These are phyloP conservation scores for Daldinia concentrica DNA, from an alignment of 495 filamentous ascomycete genomes.

Conservation along the genomic window DNA sequence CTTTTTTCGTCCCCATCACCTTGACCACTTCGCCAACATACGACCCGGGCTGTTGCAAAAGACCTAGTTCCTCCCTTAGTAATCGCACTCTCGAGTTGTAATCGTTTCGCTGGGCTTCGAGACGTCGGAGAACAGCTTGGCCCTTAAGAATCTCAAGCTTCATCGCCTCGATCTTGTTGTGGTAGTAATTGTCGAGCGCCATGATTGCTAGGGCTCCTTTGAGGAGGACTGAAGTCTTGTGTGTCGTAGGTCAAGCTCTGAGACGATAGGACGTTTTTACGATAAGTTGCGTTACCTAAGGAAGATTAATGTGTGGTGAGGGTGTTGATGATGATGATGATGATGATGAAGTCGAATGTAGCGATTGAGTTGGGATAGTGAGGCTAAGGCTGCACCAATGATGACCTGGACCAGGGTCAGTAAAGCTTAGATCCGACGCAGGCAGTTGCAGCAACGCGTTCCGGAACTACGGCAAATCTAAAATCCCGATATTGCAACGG, in stretches of 20 bases:
- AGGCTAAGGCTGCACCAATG: conserved; percentile 40
- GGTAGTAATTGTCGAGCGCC: conserved; percentile 99
- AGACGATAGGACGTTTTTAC: not conserved
- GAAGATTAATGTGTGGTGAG: not conserved
- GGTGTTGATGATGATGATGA: conserved; percentile 10
- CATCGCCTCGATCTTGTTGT: conserved; percentile 99
- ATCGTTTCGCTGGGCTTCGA: conserved; percentile 98
- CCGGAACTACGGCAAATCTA: conserved; percentile 32
- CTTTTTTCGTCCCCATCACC: conserved; percentile 99
- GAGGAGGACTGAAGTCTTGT: conserved; percentile 16
- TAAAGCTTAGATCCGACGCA: conserved; percentile 21
- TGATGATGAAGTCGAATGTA: conserved; percentile 16
- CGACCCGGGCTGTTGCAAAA: conserved; percentile 96
- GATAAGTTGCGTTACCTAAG: not conserved
- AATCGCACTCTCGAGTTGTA: conserved; percentile 98
- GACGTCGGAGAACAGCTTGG: conserved; percentile 89
- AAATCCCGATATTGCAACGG: conserved; percentile 21
- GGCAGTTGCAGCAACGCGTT: conserved; percentile 42
- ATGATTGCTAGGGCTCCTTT: conserved; percentile 66
- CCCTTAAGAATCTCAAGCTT: conserved; percentile 99
- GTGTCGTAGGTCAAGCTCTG: conserved; percentile 2
- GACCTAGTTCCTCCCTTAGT: conserved; percentile 92
- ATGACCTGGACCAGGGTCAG: conserved; percentile 24
- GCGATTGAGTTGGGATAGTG: conserved; percentile 14
- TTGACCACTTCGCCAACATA: conserved; percentile 99